Evolutionary conservation across 768 basidiomycete species (phyloP).

Genomic region (Rhizopogon roseolus): DNA sequence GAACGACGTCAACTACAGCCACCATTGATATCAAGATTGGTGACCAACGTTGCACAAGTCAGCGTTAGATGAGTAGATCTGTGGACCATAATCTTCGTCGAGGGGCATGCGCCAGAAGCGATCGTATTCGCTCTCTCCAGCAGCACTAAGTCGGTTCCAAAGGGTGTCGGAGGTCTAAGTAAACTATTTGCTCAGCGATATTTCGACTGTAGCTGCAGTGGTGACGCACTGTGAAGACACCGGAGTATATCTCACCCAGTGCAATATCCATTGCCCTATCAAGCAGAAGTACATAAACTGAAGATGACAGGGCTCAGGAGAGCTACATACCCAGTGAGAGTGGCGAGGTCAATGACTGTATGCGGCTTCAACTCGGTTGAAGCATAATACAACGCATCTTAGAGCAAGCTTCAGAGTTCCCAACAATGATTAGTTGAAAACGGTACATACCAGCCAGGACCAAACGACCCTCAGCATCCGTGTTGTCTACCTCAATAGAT

Average conservation of each 20-base stretch:
- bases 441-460: slow-evolving; percentile 56
- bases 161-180: slow-evolving; percentile 66
- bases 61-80: slow-evolving; percentile 74
- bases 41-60: slow-evolving; percentile 61
- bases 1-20: not conserved
- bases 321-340: slow-evolving; percentile 64
- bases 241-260: slow-evolving; percentile 71
- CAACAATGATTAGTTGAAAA: not conserved
- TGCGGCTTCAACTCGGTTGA: slow-evolving; percentile 74
- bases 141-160: slow-evolving; percentile 63
- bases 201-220: not conserved
- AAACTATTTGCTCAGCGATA: not conserved
- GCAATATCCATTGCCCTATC: slow-evolving; percentile 66
- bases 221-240: slow-evolving; percentile 66
- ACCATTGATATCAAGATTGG: not conserved
- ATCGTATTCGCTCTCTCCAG: slow-evolving; percentile 73
- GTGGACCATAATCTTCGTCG: slow-evolving; percentile 73
- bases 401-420: not conserved
- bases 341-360: slow-evolving; percentile 84
- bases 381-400: slow-evolving; percentile 83
- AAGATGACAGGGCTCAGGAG: not conserved
- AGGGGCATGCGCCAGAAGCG: slow-evolving; percentile 91
- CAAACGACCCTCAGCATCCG: slow-evolving; percentile 79
- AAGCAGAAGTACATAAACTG: not conserved
- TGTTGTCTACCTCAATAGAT: slow-evolving; percentile 82